A percentile compares a stretch with the other conserved stretches of the same genome.
Evolutionary conservation across 1,139 yeast genomes (phyloP).

Genomic region (Sugiyamaella grinbergsii): DNA sequence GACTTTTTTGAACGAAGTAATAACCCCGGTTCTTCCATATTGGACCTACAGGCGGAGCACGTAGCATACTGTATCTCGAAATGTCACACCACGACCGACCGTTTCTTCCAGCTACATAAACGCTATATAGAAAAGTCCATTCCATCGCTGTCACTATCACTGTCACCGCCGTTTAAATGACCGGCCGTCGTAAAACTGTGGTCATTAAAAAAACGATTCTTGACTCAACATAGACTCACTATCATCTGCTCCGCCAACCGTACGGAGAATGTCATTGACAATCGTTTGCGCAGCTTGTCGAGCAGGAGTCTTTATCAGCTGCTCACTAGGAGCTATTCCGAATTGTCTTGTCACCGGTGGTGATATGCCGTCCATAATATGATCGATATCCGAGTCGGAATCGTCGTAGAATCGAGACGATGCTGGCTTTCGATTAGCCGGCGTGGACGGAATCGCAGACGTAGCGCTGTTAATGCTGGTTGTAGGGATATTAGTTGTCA

Average conservation of each 20-base stretch:
- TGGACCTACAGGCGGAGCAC: too few relatives aligned
- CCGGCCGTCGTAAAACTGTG: conserved; percentile 15
- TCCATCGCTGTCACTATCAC: conserved; percentile 18
- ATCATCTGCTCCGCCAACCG: conserved; percentile 28
- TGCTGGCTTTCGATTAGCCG: conserved; percentile 14
- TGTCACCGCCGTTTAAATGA: not conserved
- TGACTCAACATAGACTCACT: conserved; percentile 25
- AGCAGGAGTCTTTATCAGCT: conserved; percentile 36
- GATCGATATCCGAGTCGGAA: conserved; percentile 32
- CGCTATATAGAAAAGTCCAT: conserved; percentile 17
- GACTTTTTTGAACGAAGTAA: too few relatives aligned
- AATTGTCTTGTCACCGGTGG: conserved; percentile 38
- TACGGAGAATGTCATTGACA: conserved; percentile 33
- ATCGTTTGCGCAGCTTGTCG: conserved; percentile 34
- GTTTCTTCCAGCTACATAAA: too few relatives aligned
- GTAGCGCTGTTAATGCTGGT: not conserved
- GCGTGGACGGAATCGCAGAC: conserved; percentile 14
- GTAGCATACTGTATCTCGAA: too few relatives aligned
- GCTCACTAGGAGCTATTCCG: conserved; percentile 24
- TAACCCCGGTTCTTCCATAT: too few relatives aligned
- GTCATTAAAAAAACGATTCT: conserved; percentile 19
- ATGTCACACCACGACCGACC: too few relatives aligned
- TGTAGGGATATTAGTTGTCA: not conserved
- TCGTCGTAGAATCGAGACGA: conserved; percentile 27
- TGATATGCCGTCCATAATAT: conserved; percentile 35